Percentiles rank a stretch among this genome's conserved stretches.
These are phyloP conservation scores for Lodderomyces beijingensis DNA, from an alignment of 1,139 yeast genomes.

Conservation along the genomic window DNA sequence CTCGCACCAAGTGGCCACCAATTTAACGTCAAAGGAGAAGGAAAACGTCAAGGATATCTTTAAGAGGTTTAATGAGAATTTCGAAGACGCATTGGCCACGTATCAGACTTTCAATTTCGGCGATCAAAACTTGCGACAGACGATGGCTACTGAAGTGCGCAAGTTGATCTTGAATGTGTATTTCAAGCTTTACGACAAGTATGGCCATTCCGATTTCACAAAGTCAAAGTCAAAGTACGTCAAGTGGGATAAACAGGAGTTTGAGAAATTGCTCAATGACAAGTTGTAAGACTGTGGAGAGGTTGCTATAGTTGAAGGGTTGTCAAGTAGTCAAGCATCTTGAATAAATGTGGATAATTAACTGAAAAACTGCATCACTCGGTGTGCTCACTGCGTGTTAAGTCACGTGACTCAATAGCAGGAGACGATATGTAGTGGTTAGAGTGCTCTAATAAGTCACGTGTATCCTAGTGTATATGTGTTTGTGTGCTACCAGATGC, in stretches of 20 bases:
- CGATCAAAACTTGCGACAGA: conserved; percentile 60
- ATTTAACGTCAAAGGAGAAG: conserved; percentile 60
- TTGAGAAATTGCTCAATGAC: conserved; percentile 47
- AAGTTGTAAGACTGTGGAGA: conserved; percentile 22
- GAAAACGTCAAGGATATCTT: conserved; percentile 86
- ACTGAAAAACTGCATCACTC: too few species aligned
- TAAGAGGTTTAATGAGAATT: conserved; percentile 73
- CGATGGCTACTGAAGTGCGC: conserved; percentile 59
- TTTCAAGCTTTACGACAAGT: conserved; percentile 76
- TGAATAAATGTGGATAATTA: too few species aligned
- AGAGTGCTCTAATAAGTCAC: too few species aligned
- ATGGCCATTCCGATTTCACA: conserved; percentile 65
- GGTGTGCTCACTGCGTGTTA: too few species aligned
- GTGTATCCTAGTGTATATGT: too few species aligned
- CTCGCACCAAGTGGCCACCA: conserved; percentile 14
- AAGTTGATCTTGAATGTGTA: conserved; percentile 77
- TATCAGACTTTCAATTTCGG: conserved; percentile 63
- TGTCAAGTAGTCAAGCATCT: too few species aligned
- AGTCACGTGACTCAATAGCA: too few species aligned
- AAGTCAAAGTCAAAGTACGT: conserved; percentile 71
- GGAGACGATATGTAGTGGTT: too few species aligned
- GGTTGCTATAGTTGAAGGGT: too few species aligned
- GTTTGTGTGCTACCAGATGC: too few species aligned
- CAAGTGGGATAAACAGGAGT: conserved; percentile 61
- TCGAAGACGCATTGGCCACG: conserved; percentile 65